These are phyloP conservation scores for Eimeria praecox DNA, from an alignment of 169 alveolate species.

Conservation along the genomic window DNA sequence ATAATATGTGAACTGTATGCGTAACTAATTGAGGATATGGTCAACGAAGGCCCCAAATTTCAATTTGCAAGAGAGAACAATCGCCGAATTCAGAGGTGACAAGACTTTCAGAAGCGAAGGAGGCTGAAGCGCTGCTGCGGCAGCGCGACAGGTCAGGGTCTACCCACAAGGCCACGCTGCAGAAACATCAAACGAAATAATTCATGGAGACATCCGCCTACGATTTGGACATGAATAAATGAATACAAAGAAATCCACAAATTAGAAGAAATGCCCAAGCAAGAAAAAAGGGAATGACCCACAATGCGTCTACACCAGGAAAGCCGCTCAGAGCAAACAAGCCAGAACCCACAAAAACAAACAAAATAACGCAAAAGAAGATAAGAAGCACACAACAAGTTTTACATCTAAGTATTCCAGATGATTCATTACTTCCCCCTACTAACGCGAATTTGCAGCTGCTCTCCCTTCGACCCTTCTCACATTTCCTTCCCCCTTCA, in stretches of 20 bases:
- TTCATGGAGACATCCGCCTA: neutral
- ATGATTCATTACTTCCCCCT: neutral
- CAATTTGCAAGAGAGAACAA: conserved; percentile 12
- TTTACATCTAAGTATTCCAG: neutral
- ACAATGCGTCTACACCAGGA: neutral
- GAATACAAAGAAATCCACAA: neutral
- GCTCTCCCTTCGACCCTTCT: neutral
- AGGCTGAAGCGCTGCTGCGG: conserved; percentile 53
- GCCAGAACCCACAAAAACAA: neutral
- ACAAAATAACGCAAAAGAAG: neutral
- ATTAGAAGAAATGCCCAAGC: neutral
- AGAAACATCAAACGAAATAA: neutral
- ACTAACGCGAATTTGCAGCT: neutral
- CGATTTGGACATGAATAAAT: neutral
- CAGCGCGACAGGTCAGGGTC: conserved; percentile 54
- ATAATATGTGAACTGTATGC: neutral
- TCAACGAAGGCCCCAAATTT: conserved; percentile 43
- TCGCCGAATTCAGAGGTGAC: conserved; percentile 15
- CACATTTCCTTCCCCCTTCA: neutral
- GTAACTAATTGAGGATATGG: neutral
- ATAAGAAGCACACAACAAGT: neutral
- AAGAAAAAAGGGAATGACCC: neutral
- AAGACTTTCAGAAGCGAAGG: conserved; percentile 19
- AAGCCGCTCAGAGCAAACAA: neutral
- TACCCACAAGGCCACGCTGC: conserved; percentile 62